Conservation (phyloP, 176 grass and related monocot species). For the Musa acuminata region DNA sequence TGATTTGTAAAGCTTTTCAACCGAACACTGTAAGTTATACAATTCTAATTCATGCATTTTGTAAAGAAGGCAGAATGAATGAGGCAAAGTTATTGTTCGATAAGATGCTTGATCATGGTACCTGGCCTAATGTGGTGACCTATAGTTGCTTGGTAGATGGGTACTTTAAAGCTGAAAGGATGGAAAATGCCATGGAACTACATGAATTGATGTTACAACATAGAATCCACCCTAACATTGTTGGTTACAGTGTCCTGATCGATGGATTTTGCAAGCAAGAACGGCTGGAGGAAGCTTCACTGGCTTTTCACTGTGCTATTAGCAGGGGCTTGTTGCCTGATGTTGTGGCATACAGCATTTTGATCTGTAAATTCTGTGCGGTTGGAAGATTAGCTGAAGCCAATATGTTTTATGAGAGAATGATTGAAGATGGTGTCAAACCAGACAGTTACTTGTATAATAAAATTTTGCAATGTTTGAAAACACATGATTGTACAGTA, state of each 20-base stretch:
- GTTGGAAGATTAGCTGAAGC: conserved; percentile 18
- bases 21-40: conserved; percentile 16
- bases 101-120: conserved; percentile 8
- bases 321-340: conserved; percentile 18
- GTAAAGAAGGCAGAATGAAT: conserved; percentile 19
- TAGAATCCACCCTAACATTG: conserved; percentile 6
- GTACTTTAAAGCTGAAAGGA: conserved; percentile 12
- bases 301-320: conserved; percentile 14
- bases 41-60: conserved; percentile 22
- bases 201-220: conserved; percentile 14
- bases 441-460: conserved; percentile 7
- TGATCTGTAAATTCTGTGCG: conserved; percentile 7
- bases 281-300: conserved; percentile 3
- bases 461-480: conserved; percentile 3
- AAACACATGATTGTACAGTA: not conserved
- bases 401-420: conserved; percentile 11
- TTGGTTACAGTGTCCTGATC: conserved; percentile 6
- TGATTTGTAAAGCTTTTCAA: conserved; percentile 1
- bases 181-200: conserved; percentile 16
- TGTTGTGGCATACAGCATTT: conserved; percentile 18
- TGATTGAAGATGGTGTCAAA: conserved; percentile 18
- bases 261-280: conserved; percentile 17
- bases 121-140: conserved; percentile 14
- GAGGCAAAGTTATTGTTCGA: conserved; percentile 9
- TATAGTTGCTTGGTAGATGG: conserved; percentile 12